Evolutionary conservation across 1,139 yeast species (phyloP).

Genomic region (Debaryomyces robertsiae): DNA sequence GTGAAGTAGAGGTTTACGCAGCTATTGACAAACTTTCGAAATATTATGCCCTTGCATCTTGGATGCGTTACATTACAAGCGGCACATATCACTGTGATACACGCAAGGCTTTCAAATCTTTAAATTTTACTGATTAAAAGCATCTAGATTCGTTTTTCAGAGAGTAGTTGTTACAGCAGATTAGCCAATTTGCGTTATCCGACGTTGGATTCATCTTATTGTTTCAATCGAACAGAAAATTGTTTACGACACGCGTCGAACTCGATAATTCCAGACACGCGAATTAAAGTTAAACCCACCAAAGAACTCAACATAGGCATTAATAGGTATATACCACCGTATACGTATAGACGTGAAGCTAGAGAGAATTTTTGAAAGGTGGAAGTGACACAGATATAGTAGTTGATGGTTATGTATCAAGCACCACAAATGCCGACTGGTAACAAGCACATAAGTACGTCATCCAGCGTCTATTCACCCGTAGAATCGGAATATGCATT

Average conservation of each 20-base stretch:
- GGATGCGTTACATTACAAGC: constrained; percentile 1
- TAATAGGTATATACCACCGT: neutral
- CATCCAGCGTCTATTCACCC: constrained; percentile 40
- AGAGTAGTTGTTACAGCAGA: too few relatives aligned
- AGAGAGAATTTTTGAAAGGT: neutral
- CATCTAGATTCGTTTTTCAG: too few relatives aligned
- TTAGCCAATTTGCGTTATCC: too few relatives aligned
- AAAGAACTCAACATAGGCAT: neutral
- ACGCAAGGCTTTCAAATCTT: neutral
- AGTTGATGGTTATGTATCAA: constrained; percentile 9
- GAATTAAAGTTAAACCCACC: neutral
- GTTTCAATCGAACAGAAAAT: constrained; percentile 3
- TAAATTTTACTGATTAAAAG: too few relatives aligned
- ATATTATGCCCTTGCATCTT: neutral
- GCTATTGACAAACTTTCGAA: too few relatives aligned
- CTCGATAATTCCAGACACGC: constrained; percentile 3
- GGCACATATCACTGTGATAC: constrained; percentile 4
- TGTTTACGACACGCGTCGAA: constrained; percentile 5
- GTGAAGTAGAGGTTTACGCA: too few relatives aligned
- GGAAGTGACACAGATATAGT: too few relatives aligned
- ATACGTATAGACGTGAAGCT: neutral
- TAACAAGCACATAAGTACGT: constrained; percentile 27
- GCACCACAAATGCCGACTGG: constrained; percentile 9
- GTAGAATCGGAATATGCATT: constrained; percentile 22
- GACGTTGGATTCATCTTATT: too few relatives aligned